Evolutionary conservation across 257 asterid genomes (phyloP).

Genomic region (Lycium barbarum): DNA sequence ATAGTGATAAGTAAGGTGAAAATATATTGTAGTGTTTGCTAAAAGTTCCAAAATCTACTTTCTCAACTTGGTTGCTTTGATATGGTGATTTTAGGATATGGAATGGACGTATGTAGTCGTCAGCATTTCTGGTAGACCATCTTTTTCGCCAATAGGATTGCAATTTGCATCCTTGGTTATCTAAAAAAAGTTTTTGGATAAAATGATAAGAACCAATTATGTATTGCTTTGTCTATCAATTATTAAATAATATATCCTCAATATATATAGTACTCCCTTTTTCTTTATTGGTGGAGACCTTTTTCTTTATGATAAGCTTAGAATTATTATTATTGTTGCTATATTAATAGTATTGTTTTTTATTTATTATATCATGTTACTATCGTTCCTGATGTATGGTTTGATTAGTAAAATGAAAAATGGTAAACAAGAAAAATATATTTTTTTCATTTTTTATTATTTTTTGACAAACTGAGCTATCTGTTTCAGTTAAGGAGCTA

Average conservation of each 20-base stretch:
- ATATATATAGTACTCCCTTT: not conserved
- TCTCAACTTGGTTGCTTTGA: not conserved
- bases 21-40: not conserved
- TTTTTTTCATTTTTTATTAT: not conserved
- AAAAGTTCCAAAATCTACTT: not conserved
- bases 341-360: too few species aligned
- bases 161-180: not conserved
- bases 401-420: not conserved
- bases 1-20: not conserved
- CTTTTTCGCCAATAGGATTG: slow-evolving; percentile 15
- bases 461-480: not conserved
- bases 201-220: slow-evolving; percentile 28
- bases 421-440: not conserved
- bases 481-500: not conserved
- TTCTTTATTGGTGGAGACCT: not conserved
- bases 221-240: slow-evolving; percentile 16
- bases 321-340: not conserved
- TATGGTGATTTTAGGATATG: not conserved
- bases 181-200: not conserved
- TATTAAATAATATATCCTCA: not conserved
- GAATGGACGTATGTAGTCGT: slow-evolving; percentile 2
- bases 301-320: not conserved
- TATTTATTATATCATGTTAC: not conserved
- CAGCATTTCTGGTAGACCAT: slow-evolving; percentile 18
- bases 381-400: not conserved